Percentiles rank a stretch among this genome's conserved stretches.
These are phyloP conservation scores for Casuarina glauca DNA, from an alignment of 306 rosid species.

Conservation along the genomic window DNA sequence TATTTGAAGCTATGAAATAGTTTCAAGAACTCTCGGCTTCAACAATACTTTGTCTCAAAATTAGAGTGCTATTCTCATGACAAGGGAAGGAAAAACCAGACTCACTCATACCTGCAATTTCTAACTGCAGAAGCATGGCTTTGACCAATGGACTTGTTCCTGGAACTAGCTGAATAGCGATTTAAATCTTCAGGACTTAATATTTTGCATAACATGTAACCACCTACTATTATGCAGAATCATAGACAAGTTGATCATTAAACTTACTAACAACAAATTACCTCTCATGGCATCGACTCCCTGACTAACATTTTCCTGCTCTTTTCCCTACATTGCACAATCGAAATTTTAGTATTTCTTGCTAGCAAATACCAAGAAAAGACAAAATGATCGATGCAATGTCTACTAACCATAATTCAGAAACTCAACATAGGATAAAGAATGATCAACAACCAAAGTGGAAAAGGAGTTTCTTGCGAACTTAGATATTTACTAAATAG, in stretches of 20 bases:
- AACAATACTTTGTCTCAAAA: background rate
- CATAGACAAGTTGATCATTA: constrained; percentile 11
- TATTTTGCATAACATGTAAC: constrained; percentile 16
- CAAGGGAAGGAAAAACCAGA: constrained; percentile 14
- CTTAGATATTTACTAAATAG: background rate
- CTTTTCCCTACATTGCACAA: constrained; percentile 43
- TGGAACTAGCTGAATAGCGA: constrained; percentile 42
- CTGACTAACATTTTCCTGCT: constrained; percentile 35
- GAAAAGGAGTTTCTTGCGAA: background rate
- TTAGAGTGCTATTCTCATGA: background rate
- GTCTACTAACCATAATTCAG: background rate
- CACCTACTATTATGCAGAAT: constrained; percentile 9
- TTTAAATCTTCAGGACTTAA: constrained; percentile 33
- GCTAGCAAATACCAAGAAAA: background rate
- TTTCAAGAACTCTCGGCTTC: background rate
- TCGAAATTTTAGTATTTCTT: constrained; percentile 22
- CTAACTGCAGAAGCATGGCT: constrained; percentile 38
- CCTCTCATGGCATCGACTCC: constrained; percentile 49
- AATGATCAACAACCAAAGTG: background rate
- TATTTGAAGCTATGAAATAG: background rate
- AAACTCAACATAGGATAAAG: background rate
- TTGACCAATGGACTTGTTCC: constrained; percentile 34
- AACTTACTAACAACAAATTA: constrained; percentile 24
- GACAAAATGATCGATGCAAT: background rate
- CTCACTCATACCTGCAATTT: constrained; percentile 59